Conservation (phyloP, 495 filamentous ascomycete species). For the Talaromyces liani region DNA sequence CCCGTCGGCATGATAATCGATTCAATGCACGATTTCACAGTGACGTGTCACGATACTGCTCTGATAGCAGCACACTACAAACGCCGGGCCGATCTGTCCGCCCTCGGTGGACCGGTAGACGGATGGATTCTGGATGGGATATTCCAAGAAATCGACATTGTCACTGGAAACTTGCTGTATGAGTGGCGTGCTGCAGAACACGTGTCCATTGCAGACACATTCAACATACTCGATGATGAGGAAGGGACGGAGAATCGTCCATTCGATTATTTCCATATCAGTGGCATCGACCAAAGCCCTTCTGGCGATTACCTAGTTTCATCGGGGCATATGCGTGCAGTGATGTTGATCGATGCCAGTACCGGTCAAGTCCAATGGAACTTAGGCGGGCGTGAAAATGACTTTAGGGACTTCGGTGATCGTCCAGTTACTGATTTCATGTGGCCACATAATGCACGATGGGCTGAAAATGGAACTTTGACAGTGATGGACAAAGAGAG, state of each 20-base stretch:
- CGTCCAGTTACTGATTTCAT: conserved; percentile 31
- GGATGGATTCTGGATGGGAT: conserved; percentile 38
- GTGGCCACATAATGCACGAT: conserved; percentile 54
- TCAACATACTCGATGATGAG: conserved; percentile 13
- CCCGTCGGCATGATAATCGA: conserved; percentile 25
- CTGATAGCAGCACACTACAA: conserved; percentile 46
- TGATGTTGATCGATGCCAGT: conserved; percentile 39
- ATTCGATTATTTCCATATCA: conserved; percentile 52
- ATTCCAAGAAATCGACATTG: conserved; percentile 38
- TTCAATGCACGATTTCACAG: conserved; percentile 38
- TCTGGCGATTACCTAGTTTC: conserved; percentile 52
- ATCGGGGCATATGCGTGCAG: conserved; percentile 43
- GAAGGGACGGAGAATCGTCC: conserved; percentile 9
- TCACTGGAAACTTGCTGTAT: conserved; percentile 32
- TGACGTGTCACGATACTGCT: conserved; percentile 41
- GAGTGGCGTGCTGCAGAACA: conserved; percentile 31
- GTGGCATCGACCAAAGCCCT: conserved; percentile 49
- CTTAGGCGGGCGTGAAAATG: conserved; percentile 36
- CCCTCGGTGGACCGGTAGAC: conserved; percentile 33
- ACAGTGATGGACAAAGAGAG: conserved; percentile 47
- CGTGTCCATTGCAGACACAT: conserved; percentile 19
- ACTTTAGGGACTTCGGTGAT: conserved; percentile 24
- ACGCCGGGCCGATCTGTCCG: conserved; percentile 34
- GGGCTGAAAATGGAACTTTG: conserved; percentile 32
- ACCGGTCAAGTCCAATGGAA: conserved; percentile 52